Base-by-base conservation (phyloP, 345 rosid species). In the Lumnitzera littorea region DNA sequence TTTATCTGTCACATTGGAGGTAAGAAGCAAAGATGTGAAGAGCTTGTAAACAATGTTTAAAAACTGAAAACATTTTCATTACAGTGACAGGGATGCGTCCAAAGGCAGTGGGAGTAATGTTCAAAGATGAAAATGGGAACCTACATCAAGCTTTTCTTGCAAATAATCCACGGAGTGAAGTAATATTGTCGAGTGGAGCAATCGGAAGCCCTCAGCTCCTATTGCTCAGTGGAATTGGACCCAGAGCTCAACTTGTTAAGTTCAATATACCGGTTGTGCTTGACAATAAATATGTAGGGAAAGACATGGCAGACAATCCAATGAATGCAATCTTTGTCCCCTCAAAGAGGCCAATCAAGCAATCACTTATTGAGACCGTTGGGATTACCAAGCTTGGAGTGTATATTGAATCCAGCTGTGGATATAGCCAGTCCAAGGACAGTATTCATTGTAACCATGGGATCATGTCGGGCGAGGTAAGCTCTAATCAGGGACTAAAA, bases 291-390 rank as follows among this genome's bases (percentile, higher is more conserved):
- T 71, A 78, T 72, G 97, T 95, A 0, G 99, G 99, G n/a, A 68
- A 79, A 76, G 96, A 84, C 66, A 84, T 95, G 87, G 87, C 80
- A 57, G 99, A 95, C 68, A 95, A 95, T 64, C 99, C 99, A 15
- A 84, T 91, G 97, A 95, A 95, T 69, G 1, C 92, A 0, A 76
- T 95, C 60, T 91, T 91, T 52, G 81, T 88, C 10, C 97, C 97
- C 20, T 72, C 86, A n/a, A 83, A 73, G 36, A 62, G 62, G 48
- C 81, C 91, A 6, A 76, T 81, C 8, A 60, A 59, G 67, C 95
- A 95, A 63, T 86, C 95, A 3, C 84, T 95, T 15, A 95, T 95
- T 17, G 87, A 95, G 64, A 84, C 96, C 24, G 99, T 86, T 11
- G 99, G 99, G 29, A 95, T 95, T 36, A 91, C 99, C 43, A 86